These are phyloP conservation scores for Helenozyma baotianmanensis DNA, from an alignment of 805 yeast genomes.

Conservation along the genomic window DNA sequence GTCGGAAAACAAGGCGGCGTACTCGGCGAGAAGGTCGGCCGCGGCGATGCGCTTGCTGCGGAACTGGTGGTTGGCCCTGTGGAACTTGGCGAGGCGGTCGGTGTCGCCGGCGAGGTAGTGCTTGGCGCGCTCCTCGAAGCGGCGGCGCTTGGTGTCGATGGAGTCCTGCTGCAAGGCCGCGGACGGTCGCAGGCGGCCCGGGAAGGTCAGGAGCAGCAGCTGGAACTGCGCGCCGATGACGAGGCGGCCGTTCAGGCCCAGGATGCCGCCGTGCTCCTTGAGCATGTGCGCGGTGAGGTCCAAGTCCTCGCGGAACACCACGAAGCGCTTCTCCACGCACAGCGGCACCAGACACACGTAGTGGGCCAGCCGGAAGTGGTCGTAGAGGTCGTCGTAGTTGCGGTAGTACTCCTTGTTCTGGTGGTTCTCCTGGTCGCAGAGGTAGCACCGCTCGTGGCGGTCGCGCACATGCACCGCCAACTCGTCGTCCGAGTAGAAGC, in stretches of 20 bases:
- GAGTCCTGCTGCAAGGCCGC: constrained; percentile 31
- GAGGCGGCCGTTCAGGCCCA: constrained; percentile 40
- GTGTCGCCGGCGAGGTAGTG: constrained; percentile 62
- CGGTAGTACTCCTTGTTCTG: constrained; percentile 58
- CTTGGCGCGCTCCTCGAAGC: constrained; percentile 82
- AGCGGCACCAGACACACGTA: constrained; percentile 69
- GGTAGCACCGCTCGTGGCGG: constrained; percentile 81
- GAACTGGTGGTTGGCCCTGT: constrained; percentile 44
- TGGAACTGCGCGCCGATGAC: constrained; percentile 45
- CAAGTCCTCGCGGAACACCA: constrained; percentile 82
- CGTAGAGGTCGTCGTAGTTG: constrained; percentile 68
- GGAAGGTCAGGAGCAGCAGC: constrained; percentile 62
- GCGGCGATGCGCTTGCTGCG: constrained; percentile 45
- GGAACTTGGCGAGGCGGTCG: constrained; percentile 45
- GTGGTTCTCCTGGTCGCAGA: constrained; percentile 75
- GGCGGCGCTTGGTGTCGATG: constrained; percentile 46
- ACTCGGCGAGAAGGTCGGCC: constrained; percentile 41
- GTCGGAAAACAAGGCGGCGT: constrained; percentile 43
- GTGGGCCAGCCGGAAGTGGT: constrained; percentile 72
- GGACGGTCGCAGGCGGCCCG: constrained; percentile 10
- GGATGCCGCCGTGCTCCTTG: constrained; percentile 66
- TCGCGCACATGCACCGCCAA: constrained; percentile 76
- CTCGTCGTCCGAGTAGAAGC: constrained; percentile 89
- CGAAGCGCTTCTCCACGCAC: constrained; percentile 86
- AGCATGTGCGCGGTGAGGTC: constrained; percentile 87